A percentile compares a stretch with the other conserved stretches of the same genome.
These are phyloP conservation scores for Penicillium ochrochloron DNA, from an alignment of 495 filamentous ascomycete species.

Conservation along the genomic window DNA sequence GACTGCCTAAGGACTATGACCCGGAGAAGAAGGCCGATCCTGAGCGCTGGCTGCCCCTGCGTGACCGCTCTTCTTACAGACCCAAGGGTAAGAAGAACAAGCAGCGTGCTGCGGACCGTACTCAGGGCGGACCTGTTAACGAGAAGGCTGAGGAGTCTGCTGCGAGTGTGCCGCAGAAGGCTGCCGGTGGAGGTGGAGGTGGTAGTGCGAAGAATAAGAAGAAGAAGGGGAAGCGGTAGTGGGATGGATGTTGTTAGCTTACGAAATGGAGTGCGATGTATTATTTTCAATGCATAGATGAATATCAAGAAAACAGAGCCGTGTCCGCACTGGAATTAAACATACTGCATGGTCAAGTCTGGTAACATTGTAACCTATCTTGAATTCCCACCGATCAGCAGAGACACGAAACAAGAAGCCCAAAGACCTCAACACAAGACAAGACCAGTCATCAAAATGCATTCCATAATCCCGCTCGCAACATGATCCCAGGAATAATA, in stretches of 20 bases:
- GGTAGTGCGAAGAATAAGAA: slow-evolving; percentile 69
- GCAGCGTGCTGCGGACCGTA: slow-evolving; percentile 74
- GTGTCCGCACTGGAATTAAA: neutral
- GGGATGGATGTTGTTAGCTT: neutral
- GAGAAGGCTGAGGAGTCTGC: slow-evolving; percentile 70
- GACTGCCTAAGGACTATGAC: slow-evolving; percentile 80
- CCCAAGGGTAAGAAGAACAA: slow-evolving; percentile 92
- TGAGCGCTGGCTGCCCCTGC: slow-evolving; percentile 90
- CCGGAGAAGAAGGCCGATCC: slow-evolving; percentile 77
- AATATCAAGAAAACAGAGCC: slow-evolving; percentile 4
- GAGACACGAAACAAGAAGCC: neutral
- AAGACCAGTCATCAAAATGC: neutral
- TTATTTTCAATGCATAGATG: slow-evolving; percentile 11
- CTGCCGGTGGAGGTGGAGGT: slow-evolving; percentile 42
- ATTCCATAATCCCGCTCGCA: neutral
- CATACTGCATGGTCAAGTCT: neutral
- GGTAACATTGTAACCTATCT: neutral
- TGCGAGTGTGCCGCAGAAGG: slow-evolving; percentile 48
- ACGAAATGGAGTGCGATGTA: neutral
- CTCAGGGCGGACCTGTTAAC: slow-evolving; percentile 79
- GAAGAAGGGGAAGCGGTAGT: slow-evolving; percentile 73
- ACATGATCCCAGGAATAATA: neutral
- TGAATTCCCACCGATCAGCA: neutral
- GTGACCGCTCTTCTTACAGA: slow-evolving; percentile 84
- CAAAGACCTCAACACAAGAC: neutral